Conservation (phyloP, 495 filamentous ascomycete species). For the Aspergillus hancockii region DNA sequence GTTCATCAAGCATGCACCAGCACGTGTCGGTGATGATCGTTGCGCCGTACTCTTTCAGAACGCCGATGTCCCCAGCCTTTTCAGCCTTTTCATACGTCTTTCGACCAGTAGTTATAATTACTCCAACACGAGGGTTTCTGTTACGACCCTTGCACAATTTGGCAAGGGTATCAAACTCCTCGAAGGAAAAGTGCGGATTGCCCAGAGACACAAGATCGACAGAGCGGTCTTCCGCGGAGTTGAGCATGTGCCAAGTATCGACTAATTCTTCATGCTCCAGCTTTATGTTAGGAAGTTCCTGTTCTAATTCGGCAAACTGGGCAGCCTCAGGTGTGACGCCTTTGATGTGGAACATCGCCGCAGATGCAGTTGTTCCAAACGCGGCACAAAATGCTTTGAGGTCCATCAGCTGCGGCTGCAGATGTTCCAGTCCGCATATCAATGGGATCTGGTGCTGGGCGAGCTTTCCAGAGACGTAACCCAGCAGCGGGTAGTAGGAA, state of each 20-base stretch:
- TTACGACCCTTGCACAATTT: neutral
- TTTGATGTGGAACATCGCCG: slow-evolving; percentile 36
- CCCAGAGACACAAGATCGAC: slow-evolving; percentile 35
- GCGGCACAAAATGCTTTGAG: slow-evolving; percentile 38
- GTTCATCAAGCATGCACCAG: slow-evolving; percentile 18
- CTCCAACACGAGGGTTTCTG: neutral
- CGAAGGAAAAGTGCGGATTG: slow-evolving; percentile 34
- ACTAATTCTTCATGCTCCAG: slow-evolving; percentile 6
- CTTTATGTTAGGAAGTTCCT: neutral
- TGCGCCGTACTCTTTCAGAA: slow-evolving; percentile 6
- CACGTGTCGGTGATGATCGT: slow-evolving; percentile 15
- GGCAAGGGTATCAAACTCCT: slow-evolving; percentile 18
- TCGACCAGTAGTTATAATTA: slow-evolving; percentile 11
- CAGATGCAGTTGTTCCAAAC: slow-evolving; percentile 31
- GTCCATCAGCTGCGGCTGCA: slow-evolving; percentile 15
- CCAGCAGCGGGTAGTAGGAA: slow-evolving; percentile 30
- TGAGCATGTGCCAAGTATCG: slow-evolving; percentile 20
- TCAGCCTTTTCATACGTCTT: neutral
- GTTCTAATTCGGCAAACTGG: neutral
- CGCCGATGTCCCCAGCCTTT: neutral
- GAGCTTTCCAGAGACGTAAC: slow-evolving; percentile 26
- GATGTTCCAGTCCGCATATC: slow-evolving; percentile 24
- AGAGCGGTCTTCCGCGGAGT: slow-evolving; percentile 9
- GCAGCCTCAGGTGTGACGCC: slow-evolving; percentile 28
- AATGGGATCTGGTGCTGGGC: slow-evolving; percentile 25